These are phyloP conservation scores for Aplosporella prunicola DNA, from an alignment of 2,329 filamentous ascomycete genomes.

Conservation along the genomic window DNA sequence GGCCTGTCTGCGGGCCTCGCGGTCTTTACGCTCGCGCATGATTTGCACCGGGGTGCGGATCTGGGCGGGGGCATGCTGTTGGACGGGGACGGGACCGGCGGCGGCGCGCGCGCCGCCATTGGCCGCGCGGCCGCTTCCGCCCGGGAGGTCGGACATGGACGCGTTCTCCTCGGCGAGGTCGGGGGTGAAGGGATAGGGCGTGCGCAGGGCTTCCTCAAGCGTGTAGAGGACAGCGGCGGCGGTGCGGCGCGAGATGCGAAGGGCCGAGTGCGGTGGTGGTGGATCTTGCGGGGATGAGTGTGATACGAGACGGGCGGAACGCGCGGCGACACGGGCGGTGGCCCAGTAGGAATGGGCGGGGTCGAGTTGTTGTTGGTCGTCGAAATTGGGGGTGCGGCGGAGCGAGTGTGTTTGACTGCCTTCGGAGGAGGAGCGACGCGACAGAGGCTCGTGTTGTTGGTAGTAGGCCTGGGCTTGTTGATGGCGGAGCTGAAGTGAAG, in stretches of 20 bases:
- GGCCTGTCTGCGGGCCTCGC: constrained; percentile 61
- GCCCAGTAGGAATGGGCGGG: constrained; percentile 37
- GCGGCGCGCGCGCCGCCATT: constrained; percentile 48
- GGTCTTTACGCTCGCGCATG: constrained; percentile 74
- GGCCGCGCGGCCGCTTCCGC: constrained; percentile 46
- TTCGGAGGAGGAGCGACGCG: constrained; percentile 44
- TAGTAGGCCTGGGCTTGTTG: constrained; percentile 29
- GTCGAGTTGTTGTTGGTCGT: constrained; percentile 30
- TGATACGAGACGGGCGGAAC: constrained; percentile 17
- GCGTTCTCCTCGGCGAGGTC: constrained; percentile 83
- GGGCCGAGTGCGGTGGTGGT: constrained; percentile 44
- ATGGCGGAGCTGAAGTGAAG: constrained; percentile 34
- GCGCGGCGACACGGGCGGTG: constrained; percentile 19
- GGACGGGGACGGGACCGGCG: constrained; percentile 45
- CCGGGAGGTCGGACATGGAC: constrained; percentile 77
- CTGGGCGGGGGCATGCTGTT: constrained; percentile 41
- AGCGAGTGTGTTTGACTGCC: constrained; percentile 42
- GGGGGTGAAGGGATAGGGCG: constrained; percentile 71
- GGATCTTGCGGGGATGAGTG: constrained; percentile 22
- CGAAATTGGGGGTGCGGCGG: constrained; percentile 44
- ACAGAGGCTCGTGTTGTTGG: constrained; percentile 27
- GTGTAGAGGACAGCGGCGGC: constrained; percentile 86
- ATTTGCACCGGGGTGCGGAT: constrained; percentile 82
- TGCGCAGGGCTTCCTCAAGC: constrained; percentile 80
- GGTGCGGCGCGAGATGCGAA: constrained; percentile 70